Evolutionary conservation across 768 basidiomycete genomes (phyloP), one percentile per base, ranked within the genome.

Genomic region (Megacollybia marginata): DNA sequence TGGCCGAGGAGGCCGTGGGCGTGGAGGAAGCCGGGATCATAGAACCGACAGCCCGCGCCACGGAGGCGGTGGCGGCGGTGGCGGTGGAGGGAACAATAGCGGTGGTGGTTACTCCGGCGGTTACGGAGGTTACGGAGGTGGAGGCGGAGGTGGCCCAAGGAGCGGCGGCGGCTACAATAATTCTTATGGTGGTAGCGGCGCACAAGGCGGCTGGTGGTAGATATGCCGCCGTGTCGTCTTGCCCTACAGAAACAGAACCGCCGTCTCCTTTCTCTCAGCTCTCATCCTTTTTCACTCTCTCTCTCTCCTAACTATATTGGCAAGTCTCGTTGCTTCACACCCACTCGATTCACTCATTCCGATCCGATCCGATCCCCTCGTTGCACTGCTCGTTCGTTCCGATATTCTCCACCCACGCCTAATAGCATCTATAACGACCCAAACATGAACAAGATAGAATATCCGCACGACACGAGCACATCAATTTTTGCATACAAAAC

Each of bases 1-100:
- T 35, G 73, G 76, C 35, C 69, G 76, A 32, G 75, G 83, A 28
- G 72, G 80, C 34, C 69, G 84, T 42, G 76, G 82, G n/a, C 76
- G 88, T 50, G 83, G 83, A 8, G 67, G 79, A 42, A 65, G 72
- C 19, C 65, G 81, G 33, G 69, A 74, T 55, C 70, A 56, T 44
- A 62, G 68, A 32, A 56, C 67, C 34, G 23, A 28, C 23, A 28
- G 23, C 23, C 23, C 23, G 2, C 62, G 66, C 12, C 59, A 65
- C 20, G 60, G 68, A 20, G 65, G 70, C 5, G 69, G 73, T 1
- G 66, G 64, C 5, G 55, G 56, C 42, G 59, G 55, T 31, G 73
- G 75, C 52, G 77, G 76, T 48, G 71, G 78, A 18, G 62, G 65
- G 53, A 55, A 63, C 18, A 56, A 56, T 50, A 58, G 59, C 1